Base-by-base conservation (phyloP, 768 basidiomycete genomes). In the Coprinellus micaceus region DNA sequence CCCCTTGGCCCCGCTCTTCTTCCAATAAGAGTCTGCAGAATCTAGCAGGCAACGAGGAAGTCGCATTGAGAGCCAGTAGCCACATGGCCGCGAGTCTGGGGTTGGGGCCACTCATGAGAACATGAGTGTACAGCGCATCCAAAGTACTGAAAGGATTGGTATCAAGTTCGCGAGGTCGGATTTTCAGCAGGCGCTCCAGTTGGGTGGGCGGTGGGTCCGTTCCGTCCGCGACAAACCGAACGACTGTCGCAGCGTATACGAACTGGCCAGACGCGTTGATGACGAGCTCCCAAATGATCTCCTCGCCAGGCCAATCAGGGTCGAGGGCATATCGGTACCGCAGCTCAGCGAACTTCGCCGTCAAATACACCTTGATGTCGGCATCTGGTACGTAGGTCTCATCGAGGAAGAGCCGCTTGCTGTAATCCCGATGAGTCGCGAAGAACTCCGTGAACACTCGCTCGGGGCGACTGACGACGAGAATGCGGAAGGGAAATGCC, bases 201-300 rank as follows among this genome's bases (percentile, higher is more conserved):
- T 53, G 57, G 17, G 58, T 56, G 11, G 29, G 33, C 33, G 62
- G 62, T 30, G 53, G 54, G 4, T 43, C 19, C 6, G 7, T 15
- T 22, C 36, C 12, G 51, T 43, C 30, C 37, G 22, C 40, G 13
- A 63, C 30, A 39, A 30, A 63, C 11, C 50, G 52, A 9, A 54
- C 50, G 13, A 60, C 59, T 3, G 55, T 57, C 11, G 62, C 37
- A 4, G 62, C 62, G 30, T 60, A 59, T 15, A 63, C 57, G 40
- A 58, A 60, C 40, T 63, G 62, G 3, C 62, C 62, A 4, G 61
- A 62, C 3, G 54, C 26, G 4, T 49, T 26, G 15, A 9, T 9
- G 10, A 43, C 19, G n/a, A 43, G 40, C 12, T n/a, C 36, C 3
- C 4, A 12, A 2, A 56, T 30, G 37, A 17, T 21, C 4, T 30